These are phyloP conservation scores for Taiozyma sp. DNA, from an alignment of 1,139 yeast genomes.

Conservation along the genomic window DNA sequence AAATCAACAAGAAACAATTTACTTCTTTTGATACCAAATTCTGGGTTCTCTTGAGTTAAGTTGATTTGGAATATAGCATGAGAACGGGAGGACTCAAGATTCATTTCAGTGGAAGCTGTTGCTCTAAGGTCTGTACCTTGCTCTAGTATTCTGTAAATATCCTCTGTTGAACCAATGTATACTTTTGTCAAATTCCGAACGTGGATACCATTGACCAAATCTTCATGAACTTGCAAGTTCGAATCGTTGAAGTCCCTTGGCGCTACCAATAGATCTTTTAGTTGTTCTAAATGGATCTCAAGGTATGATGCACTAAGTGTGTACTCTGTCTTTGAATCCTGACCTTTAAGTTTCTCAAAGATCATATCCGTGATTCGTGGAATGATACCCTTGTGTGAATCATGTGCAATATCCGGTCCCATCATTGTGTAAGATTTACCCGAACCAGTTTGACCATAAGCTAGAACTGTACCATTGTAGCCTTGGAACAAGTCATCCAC, in stretches of 20 bases:
- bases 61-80: conserved; percentile 75
- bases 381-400: conserved; percentile 49
- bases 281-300: conserved; percentile 80
- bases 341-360: conserved; percentile 49
- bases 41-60: conserved; percentile 52
- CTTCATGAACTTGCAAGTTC: conserved; percentile 59
- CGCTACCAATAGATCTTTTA: conserved; percentile 41
- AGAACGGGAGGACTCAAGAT: conserved; percentile 71
- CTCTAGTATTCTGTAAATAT: conserved; percentile 49
- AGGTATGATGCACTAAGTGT: conserved; percentile 67
- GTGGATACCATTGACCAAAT: conserved; percentile 57
- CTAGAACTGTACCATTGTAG: conserved; percentile 78
- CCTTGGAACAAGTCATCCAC: conserved; percentile 73
- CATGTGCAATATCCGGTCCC: conserved; percentile 49
- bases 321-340: conserved; percentile 53
- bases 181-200: conserved; percentile 64
- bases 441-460: conserved; percentile 88
- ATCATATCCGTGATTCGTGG: conserved; percentile 70
- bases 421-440: conserved; percentile 88
- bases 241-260: conserved; percentile 5
- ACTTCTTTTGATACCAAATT: conserved; percentile 48
- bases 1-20: conserved; percentile 70
- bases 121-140: conserved; percentile 54
- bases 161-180: conserved; percentile 53
- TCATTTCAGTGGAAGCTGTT: conserved; percentile 65